Conservation (phyloP, 1,284 basidiomycete species). For the Sporisorium exsertum region DNA sequence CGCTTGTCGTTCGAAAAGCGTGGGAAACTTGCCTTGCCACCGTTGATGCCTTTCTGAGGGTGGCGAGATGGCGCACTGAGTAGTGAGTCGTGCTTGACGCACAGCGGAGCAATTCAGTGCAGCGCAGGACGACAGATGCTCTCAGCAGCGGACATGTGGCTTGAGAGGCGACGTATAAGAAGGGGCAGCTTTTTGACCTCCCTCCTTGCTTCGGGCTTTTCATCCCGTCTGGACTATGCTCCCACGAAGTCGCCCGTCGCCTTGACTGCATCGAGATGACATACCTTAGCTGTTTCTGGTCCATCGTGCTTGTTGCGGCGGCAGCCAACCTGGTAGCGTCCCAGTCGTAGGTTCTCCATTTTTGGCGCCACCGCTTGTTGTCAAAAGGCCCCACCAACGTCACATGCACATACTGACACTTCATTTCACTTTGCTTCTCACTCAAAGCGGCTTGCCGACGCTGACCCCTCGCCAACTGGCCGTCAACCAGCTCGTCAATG, state of each 20-base stretch:
- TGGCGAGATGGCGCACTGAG: not conserved
- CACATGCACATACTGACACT: not conserved
- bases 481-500: constrained; percentile 48
- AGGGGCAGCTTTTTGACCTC: not conserved
- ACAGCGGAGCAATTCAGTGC: not conserved
- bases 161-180: constrained; percentile 2
- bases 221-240: not conserved
- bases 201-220: not conserved
- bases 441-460: constrained; percentile 15
- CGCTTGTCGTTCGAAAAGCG: not conserved
- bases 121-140: not conserved
- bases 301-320: not conserved
- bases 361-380: not conserved
- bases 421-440: not conserved
- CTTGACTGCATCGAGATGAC: constrained; percentile 7
- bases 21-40: not conserved
- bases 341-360: constrained; percentile 13
- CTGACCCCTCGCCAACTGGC: constrained; percentile 47
- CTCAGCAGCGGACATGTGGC: not conserved
- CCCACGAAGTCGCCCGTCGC: not conserved
- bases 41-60: not conserved
- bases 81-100: not conserved
- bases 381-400: not conserved
- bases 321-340: constrained; percentile 1
- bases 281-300: not conserved